Evolutionary conservation across 2,329 filamentous ascomycete genomes (phyloP), one percentile per base, ranked within the genome.

Genomic region (Cercospora sesami): DNA sequence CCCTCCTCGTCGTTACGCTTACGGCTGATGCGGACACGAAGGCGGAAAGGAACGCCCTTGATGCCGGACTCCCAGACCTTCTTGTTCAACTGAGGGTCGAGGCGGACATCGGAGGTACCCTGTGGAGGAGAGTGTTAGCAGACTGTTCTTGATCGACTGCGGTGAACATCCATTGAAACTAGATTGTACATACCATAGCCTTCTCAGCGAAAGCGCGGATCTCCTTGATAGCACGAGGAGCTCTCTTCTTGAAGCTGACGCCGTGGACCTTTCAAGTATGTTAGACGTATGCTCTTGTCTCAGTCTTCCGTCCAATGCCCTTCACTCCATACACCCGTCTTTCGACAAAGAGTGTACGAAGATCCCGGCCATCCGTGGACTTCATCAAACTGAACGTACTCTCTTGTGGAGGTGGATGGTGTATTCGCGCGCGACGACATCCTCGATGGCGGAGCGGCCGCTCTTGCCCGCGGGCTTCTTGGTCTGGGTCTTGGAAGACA

Each of bases 331-430:
- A 60, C 57, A 28, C 48, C 48, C 31, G 31, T 59, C 55, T 59
- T 36, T 57, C 48, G 57, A 65, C 58, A 60, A 60, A 39, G 48
- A 48, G 31, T 64, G 60, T 66, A 48, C 14, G 31, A 21, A 45
- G 48, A 16, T 58, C 28, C 58, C 57, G 83, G 73, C 82, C 86
- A 81, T 85, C 82, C 81, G 82, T 89, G 87, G 86, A 89, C 87
- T 89, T 89, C 87, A 89, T 87, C 82, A 89, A 89, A 89, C 87
- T 87, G 86, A 88, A 84, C 91, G 83, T 94, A 96, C 92, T 86
- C 94, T 91, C 92, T 97, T 98, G 92, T 99, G 95, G 80, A 99
- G 87, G 90, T 99, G 94, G 87, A 99, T 98, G 85, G 95, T 99
- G 90, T 99, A 99, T 89, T 99, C 96, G 89, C 95, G 93, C 80